Conservation (phyloP, 768 basidiomycete species). For the Leccinellum albellum region DNA sequence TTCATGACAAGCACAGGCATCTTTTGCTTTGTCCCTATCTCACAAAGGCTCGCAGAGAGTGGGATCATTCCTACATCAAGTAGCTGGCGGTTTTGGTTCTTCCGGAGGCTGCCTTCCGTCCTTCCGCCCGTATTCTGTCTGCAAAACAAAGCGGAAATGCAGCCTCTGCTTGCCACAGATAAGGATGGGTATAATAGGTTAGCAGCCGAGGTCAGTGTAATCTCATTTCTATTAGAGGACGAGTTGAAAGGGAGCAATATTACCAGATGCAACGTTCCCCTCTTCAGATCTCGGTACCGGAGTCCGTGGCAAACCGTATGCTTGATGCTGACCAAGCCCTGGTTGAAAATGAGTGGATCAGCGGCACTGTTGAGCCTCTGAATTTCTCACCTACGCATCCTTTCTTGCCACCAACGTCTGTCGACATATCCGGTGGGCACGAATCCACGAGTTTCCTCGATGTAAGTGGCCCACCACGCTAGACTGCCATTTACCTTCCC, state of each 20-base stretch:
- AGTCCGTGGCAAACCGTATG: background rate
- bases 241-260: background rate
- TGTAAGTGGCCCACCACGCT: constrained; percentile 1
- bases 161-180: background rate
- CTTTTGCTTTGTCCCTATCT: constrained; percentile 27
- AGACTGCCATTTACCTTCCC: background rate
- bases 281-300: background rate
- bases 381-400: background rate
- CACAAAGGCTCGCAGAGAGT: constrained; percentile 21
- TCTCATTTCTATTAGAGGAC: background rate
- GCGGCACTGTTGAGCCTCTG: background rate
- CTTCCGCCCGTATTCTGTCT: background rate
- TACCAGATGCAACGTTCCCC: background rate
- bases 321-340: background rate
- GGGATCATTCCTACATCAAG: constrained; percentile 14
- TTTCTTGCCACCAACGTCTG: background rate
- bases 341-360: background rate
- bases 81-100: constrained; percentile 3
- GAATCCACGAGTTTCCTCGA: constrained; percentile 9
- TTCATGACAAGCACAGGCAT: constrained; percentile 24
- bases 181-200: background rate
- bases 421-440: background rate
- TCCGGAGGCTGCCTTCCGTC: background rate
- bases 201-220: constrained; percentile 5
- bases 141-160: background rate